Conservation (phyloP, 2,329 filamentous ascomycete genomes). For the Fusarium agapanthi region DNA sequence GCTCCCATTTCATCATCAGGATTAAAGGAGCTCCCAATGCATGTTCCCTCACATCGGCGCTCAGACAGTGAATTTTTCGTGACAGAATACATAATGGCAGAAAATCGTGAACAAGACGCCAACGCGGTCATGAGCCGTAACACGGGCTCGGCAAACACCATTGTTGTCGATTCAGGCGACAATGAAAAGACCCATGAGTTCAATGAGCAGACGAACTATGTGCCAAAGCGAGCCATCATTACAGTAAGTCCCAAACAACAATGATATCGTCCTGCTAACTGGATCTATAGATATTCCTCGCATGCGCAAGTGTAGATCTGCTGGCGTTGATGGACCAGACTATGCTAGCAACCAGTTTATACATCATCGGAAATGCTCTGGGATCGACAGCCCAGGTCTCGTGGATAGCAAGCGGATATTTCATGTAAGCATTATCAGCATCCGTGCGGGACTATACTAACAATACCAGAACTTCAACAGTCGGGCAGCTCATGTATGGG, state of each 20-base stretch:
- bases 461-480: conserved; percentile 51
- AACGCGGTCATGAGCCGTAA: conserved; percentile 1
- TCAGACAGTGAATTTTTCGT: not conserved
- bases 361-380: conserved; percentile 61
- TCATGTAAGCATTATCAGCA: conserved; percentile 54
- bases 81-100: not conserved
- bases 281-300: conserved; percentile 60
- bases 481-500: conserved; percentile 57
- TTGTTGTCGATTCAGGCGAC: conserved; percentile 21
- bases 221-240: conserved; percentile 59
- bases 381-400: conserved; percentile 59
- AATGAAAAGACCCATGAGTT: conserved; percentile 48
- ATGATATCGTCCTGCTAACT: rapidly evolving
- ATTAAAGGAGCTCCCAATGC: conserved; percentile 2
- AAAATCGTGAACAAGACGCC: not conserved
- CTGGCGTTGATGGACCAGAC: conserved; percentile 67
- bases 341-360: conserved; percentile 62
- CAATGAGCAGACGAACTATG: conserved; percentile 66
- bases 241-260: conserved; percentile 48
- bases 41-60: too few relatives aligned
- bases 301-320: conserved; percentile 64
- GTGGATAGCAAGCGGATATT: conserved; percentile 65
- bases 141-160: not conserved
- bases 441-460: not conserved
- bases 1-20: not conserved